A percentile compares a stretch with the other conserved stretches of the same genome.
Conservation (phyloP, 208 protist species). For the Endotrypanum monterogeii region DNA sequence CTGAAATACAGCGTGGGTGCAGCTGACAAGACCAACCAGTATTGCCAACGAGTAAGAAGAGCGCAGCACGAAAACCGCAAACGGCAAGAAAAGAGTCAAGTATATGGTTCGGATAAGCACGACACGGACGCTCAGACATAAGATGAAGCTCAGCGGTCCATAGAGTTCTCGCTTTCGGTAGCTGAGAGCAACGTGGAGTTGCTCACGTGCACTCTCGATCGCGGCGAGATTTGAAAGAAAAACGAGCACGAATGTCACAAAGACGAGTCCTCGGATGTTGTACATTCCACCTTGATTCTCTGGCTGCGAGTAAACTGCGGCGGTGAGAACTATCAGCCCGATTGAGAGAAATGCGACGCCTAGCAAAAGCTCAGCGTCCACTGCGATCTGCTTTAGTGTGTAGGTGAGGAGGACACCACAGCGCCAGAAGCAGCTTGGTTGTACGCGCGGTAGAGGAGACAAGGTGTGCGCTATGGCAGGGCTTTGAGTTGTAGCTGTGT, state of each 20-base stretch:
- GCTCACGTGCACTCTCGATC: slow-evolving; percentile 33
- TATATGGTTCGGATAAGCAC: slow-evolving; percentile 37
- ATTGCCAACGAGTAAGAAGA: slow-evolving; percentile 35
- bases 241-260: slow-evolving; percentile 52
- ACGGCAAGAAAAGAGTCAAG: slow-evolving; percentile 44
- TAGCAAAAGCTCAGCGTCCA: slow-evolving; percentile 30
- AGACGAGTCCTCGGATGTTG: slow-evolving; percentile 71
- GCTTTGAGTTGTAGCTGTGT: background rate
- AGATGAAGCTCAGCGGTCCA: slow-evolving; percentile 39
- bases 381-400: slow-evolving; percentile 27
- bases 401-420: slow-evolving; percentile 49
- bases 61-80: slow-evolving; percentile 47
- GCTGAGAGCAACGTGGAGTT: slow-evolving; percentile 44
- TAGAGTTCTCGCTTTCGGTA: slow-evolving; percentile 60
- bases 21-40: slow-evolving; percentile 43
- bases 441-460: background rate
- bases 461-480: background rate
- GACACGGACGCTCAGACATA: slow-evolving; percentile 39
- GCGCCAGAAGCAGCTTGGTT: slow-evolving; percentile 31
- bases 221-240: slow-evolving; percentile 46
- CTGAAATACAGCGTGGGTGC: slow-evolving; percentile 51
- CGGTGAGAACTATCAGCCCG: slow-evolving; percentile 38
- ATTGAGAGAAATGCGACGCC: slow-evolving; percentile 23
- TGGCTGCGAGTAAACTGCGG: slow-evolving; percentile 38
- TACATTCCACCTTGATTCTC: slow-evolving; percentile 63